phyloP scores from a whole-genome alignment of 768 basidiomycete genomes.

The Leucogyrophana mollusca region DNA sequence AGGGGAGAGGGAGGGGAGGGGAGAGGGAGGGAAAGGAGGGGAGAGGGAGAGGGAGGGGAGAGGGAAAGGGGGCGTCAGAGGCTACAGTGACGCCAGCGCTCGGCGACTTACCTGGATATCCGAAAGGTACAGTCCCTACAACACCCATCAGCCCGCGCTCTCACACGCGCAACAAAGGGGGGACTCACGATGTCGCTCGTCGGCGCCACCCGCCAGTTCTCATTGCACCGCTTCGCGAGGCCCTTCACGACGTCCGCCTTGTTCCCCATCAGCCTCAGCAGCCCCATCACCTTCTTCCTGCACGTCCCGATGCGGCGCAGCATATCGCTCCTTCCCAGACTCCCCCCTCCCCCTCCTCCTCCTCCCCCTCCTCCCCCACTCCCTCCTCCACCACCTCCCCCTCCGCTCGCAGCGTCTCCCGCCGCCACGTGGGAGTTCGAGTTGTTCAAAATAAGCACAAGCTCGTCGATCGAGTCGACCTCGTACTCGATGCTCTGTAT shows the following conservation, averaged over 20 bases:
- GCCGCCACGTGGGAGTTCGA: no score
- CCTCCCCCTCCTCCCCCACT: no score
- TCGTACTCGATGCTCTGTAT: constrained; percentile 99
- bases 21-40: background rate
- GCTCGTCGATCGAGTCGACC: constrained; percentile 97
- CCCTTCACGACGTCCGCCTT: constrained; percentile 99
- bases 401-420: no score
- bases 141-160: constrained; percentile 4
- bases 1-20: background rate
- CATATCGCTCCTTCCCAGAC: constrained; percentile 83
- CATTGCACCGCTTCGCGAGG: constrained; percentile 95
- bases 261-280: constrained; percentile 95
- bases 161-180: background rate
- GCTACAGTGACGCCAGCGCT: background rate
- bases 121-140: constrained; percentile 87
- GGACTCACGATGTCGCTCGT: constrained; percentile 88
- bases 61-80: background rate
- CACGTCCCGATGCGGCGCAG: constrained; percentile 94
- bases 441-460: constrained; percentile 88
- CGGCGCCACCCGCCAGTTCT: constrained; percentile 98
- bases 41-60: background rate
- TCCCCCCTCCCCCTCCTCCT: constrained; percentile 25
- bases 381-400: no score
- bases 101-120: constrained; percentile 72
- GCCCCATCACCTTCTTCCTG: constrained; percentile 98